Evolutionary conservation across 2,329 filamentous ascomycete genomes (phyloP).

Genomic region (Aspergillus aculeatinus): DNA sequence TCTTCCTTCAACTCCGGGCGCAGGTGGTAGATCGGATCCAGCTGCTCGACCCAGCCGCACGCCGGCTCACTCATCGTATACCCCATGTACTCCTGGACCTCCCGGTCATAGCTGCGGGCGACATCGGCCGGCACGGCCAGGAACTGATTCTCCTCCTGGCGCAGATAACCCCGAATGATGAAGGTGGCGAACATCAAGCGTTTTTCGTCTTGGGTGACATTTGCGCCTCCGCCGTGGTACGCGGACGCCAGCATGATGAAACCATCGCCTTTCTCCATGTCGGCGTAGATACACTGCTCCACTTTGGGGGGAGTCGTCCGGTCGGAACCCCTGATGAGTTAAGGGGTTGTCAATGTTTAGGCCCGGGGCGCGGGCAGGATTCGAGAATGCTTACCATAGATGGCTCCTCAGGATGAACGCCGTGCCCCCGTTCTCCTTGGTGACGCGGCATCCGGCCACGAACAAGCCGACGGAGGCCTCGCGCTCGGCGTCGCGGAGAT

Average conservation of each 20-base stretch:
- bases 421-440: constrained; percentile 32
- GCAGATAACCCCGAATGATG: neutral
- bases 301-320: neutral
- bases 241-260: neutral
- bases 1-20: neutral
- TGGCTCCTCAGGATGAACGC: constrained; percentile 31
- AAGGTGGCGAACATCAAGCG: neutral
- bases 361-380: no score
- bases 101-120: neutral
- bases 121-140: neutral
- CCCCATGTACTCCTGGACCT: neutral
- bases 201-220: neutral
- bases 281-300: neutral
- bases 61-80: constrained; percentile 1
- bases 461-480: constrained; percentile 25
- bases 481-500: constrained; percentile 15
- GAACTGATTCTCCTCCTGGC: constrained; percentile 4
- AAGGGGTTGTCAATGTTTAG: neutral
- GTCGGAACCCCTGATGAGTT: neutral
- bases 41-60: neutral
- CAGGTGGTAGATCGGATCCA: constrained; percentile 1
- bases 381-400: constrained; percentile 18
- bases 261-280: neutral
- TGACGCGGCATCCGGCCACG: constrained; percentile 26
- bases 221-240: neutral